These are phyloP conservation scores for Diaporthe sp. DNA, from an alignment of 2,329 filamentous ascomycete species.

Conservation along the genomic window DNA sequence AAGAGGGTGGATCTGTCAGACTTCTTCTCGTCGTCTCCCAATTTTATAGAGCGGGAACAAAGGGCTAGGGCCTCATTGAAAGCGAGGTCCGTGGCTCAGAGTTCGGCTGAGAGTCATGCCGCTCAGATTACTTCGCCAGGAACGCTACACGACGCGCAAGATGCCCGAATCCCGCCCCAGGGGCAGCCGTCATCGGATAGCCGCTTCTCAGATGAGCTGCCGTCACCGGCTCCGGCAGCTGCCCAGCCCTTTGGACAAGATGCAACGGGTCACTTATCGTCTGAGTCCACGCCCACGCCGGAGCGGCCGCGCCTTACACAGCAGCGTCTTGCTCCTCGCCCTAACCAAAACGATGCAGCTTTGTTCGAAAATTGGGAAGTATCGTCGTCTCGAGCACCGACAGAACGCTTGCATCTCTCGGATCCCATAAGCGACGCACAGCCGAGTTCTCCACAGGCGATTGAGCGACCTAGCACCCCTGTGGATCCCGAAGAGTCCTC, in stretches of 20 bases:
- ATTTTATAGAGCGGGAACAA: constrained; percentile 39
- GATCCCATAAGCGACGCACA: constrained; percentile 20
- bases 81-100: constrained; percentile 15
- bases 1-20: constrained; percentile 63
- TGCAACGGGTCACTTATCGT: constrained; percentile 1
- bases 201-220: constrained; percentile 16
- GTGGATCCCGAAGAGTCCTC: constrained; percentile 51
- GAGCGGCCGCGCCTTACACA: constrained; percentile 27
- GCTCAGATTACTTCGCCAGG: constrained; percentile 8
- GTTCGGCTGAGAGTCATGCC: neutral
- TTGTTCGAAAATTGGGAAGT: constrained; percentile 38
- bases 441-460: constrained; percentile 22
- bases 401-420: constrained; percentile 14
- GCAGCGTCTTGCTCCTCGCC: constrained; percentile 9
- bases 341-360: constrained; percentile 31
- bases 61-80: constrained; percentile 35
- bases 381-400: constrained; percentile 33
- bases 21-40: constrained; percentile 71
- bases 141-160: neutral
- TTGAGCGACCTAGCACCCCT: constrained; percentile 35
- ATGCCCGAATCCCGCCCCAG: neutral
- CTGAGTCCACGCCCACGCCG: constrained; percentile 30
- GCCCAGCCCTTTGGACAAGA: constrained; percentile 10
- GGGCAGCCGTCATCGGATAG: neutral
- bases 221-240: constrained; percentile 9